phyloP scores from a whole-genome alignment of 148 eudicot genomes.

The Dianthus caryophyllus region DNA sequence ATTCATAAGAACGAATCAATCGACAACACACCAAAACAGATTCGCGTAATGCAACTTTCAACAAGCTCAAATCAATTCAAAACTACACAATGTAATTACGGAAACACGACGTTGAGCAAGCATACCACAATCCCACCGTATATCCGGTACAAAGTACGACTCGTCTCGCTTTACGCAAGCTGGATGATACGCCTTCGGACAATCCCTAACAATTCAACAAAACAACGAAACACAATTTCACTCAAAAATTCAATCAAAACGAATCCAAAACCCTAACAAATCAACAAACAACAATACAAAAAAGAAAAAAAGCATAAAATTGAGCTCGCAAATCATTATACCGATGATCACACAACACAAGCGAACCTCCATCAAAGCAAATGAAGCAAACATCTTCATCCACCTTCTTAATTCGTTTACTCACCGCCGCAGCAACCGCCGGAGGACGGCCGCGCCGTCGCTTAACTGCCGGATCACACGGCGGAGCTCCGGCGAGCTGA shows the following conservation, averaged over 20 bases:
- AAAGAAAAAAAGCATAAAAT: background rate
- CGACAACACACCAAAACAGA: too few species aligned
- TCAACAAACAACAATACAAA: background rate
- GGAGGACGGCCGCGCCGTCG: constrained; percentile 1
- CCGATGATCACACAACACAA: constrained; percentile 88
- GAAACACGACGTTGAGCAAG: background rate
- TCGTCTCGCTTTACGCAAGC: constrained; percentile 87
- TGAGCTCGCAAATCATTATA: constrained; percentile 15
- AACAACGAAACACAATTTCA: background rate
- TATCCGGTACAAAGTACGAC: constrained; percentile 51
- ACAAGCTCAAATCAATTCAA: background rate
- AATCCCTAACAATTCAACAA: constrained; percentile 42
- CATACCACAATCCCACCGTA: constrained; percentile 82
- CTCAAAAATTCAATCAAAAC: background rate
- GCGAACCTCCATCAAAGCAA: constrained; percentile 83
- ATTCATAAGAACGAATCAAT: too few species aligned
- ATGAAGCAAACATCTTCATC: constrained; percentile 90
- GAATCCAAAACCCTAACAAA: too few species aligned
- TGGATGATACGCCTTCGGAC: constrained; percentile 93
- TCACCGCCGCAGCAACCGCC: background rate
- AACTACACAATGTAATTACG: background rate
- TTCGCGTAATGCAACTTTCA: background rate
- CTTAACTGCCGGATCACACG: background rate
- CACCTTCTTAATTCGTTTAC: constrained; percentile 38
- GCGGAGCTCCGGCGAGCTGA: background rate